Percentiles rank a stretch among this genome's conserved stretches.
phyloP scores from a whole-genome alignment of 176 grass and related monocot species.

The Carex pumila region DNA sequence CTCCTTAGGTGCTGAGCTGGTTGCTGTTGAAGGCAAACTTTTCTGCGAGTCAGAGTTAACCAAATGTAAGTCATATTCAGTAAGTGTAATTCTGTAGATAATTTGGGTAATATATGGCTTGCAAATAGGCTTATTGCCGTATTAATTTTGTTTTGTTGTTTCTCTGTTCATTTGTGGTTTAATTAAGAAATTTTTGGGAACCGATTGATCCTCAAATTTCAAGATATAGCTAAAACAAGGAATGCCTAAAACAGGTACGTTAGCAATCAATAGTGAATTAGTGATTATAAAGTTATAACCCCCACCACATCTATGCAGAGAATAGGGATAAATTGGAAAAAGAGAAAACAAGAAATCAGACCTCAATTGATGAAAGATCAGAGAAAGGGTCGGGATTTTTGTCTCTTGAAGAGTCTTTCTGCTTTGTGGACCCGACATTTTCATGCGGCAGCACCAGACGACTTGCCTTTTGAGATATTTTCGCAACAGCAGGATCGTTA shows the following conservation, averaged over 20 bases:
- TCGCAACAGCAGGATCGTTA: conserved; percentile 70
- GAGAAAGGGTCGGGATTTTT: conserved; percentile 53
- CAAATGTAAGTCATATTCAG: background rate
- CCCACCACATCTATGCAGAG: conserved; percentile 2
- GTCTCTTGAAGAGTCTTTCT: conserved; percentile 42
- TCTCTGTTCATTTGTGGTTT: background rate
- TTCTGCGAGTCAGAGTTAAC: conserved; percentile 36
- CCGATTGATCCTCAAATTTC: background rate
- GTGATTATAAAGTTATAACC: background rate
- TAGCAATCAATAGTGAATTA: background rate
- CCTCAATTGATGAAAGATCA: conserved; percentile 90
- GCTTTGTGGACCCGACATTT: conserved; percentile 23
- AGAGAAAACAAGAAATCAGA: conserved; percentile 24
- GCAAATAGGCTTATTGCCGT: background rate
- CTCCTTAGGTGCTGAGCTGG: conserved; percentile 40
- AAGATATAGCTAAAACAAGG: background rate
- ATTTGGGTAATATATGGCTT: background rate
- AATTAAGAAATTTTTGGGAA: background rate
- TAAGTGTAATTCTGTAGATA: background rate
- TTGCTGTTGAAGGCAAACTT: conserved; percentile 51
- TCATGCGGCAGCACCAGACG: conserved; percentile 20
- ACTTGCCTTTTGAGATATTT: conserved; percentile 40
- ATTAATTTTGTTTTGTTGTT: background rate
- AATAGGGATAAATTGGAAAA: conserved; percentile 1
- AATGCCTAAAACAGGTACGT: background rate